Base-by-base conservation (phyloP, 2,329 filamentous ascomycete genomes). In the Epichloe sylvatica region DNA sequence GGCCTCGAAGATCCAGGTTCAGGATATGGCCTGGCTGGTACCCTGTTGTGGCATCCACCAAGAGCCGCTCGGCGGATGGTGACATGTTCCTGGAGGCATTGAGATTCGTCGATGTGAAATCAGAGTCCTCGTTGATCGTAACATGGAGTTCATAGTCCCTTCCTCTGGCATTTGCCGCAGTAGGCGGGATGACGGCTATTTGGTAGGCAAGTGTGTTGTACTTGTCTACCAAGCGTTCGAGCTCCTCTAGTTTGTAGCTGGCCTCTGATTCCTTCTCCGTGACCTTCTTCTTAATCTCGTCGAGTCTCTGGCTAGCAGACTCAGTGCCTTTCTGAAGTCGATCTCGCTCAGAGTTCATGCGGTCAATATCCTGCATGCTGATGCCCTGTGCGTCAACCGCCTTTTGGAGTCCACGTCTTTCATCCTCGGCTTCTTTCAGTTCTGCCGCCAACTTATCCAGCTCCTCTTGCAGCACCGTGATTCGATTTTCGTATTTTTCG, bases 291-390 rank as follows among this genome's bases (percentile, higher is more conserved):
- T 94, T 94, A 8, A 84, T 78, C 54, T 97, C 92, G 51, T 96
- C 90, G 0, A 96, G 73, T 47, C 87, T 78, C 49, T 78, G 74
- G 5, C 80, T 75, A 0, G 87, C 85, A 2, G 82, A 78, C 58
- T 95, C 88, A 42, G 95, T 83, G 40, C 83, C 86, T 59, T 84
- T 90, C 56, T 94, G 87, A n/a, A 98, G 76, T 44, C 92, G 82
- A 61, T 98, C 92, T 48, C 90, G 83, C 65, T 98, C 92, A 36
- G 86, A 83, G 58, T 89, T 95, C 91, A 98, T 96, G 66, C 92
- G 88, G 75, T 98, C 92, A 62, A 98, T 97, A 76, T 98, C 92
- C 69, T 92, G 86, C 69, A 96, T 94, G 60, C 89, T 94, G 64
- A 98, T 90, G 2, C 92, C 92, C 62, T 94, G 88, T 57, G 84